Base-by-base conservation (phyloP, 805 yeast genomes). In the Debaryomyces castellii region DNA sequence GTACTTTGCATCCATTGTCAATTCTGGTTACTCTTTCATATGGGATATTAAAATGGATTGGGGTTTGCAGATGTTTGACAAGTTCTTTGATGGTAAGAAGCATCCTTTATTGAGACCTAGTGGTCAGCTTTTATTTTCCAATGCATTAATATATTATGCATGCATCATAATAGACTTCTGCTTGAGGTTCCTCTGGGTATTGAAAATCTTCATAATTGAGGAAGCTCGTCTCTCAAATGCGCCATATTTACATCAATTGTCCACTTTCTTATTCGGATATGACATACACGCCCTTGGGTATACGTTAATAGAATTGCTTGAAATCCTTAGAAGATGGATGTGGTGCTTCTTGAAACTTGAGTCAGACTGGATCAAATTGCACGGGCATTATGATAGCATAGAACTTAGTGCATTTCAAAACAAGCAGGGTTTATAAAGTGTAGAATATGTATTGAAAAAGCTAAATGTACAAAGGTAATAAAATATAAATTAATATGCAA, bases 11-110 rank as follows among this genome's bases (percentile, higher is more conserved):
- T 66, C 74, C 3, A 57, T 83, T 1, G 55, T 87, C 34, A 89
- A 87, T 60, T 86, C 98, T 0, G 55, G 80, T 0, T 94, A 87
- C 62, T 78, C 96, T 12, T 87, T 89, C 49, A 68, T 81, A 45
- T 94, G 99, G 99, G 99, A 94, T 63, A 64, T 92, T 10, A 77
- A 77, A 41, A 81, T 81, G 76, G 99, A 94, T 68, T 94, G 99
- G 99, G 81, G 82, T 37, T 72, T 89, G 40, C 76, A 77, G 9
- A 56, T 86, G 7, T 71, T 86, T 55, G 72, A 71, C 38, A 50
- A 48, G 3, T 32, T 66, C 12, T 57, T 63, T 32, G 46, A 41
- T 16, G 51, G 35, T 32, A 48, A 38, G 24, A 39, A 44, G 17
- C 33, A 30, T 34, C 36, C 37, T 16, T 44, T 56, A 11, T 47